Evolutionary conservation across 495 filamentous ascomycete genomes (phyloP), one percentile per base, ranked within the genome.

Genomic region (Tuber umbilicatum): DNA sequence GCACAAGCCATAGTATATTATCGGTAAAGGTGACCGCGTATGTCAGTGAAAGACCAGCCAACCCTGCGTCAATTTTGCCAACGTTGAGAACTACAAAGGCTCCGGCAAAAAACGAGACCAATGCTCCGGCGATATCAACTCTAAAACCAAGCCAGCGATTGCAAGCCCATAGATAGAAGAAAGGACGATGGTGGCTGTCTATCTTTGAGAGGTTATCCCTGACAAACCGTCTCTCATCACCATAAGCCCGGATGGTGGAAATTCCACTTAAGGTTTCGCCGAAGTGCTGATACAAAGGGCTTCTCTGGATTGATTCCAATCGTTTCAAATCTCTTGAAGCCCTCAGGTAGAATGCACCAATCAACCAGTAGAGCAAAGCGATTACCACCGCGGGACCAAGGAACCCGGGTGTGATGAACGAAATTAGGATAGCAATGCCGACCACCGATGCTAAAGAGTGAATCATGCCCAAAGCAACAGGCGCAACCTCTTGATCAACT

Each of bases 11-110:
- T 27, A 99, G 86, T 27, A 99, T 90, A 75, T 97, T 97, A 82
- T 98, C 96, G 1, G 93, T 97, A 79, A 99, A 99, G 0, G 93
- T 95, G 70, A 99, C 93, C 9, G 96, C 96, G 80, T 99, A 99
- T n/a, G 94, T 97, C 77, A 99, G 84, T 27, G 96, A 97, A 73
- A 99, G 87, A 85, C 96, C 96, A 45, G 95, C 96, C 64, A 94
- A 93, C 75, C 96, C 96, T 43, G 96, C 90, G 85, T 97, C 94
- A 70, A 98, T 92, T 68, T 85, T 90, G 40, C 94, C 94, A 64
- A 95, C 88, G 78, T 89, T 95, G 41, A 91, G 79, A 45, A 98
- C 90, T 43, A 99, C 91, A 79, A 98, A 98, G 4, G 91, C 91
- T 31, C 95, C 96, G 1, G 96, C 92, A 80, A 95, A 96, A 85